Evolutionary conservation across 441 rosid species (phyloP).

Genomic region (Manihot esculenta): DNA sequence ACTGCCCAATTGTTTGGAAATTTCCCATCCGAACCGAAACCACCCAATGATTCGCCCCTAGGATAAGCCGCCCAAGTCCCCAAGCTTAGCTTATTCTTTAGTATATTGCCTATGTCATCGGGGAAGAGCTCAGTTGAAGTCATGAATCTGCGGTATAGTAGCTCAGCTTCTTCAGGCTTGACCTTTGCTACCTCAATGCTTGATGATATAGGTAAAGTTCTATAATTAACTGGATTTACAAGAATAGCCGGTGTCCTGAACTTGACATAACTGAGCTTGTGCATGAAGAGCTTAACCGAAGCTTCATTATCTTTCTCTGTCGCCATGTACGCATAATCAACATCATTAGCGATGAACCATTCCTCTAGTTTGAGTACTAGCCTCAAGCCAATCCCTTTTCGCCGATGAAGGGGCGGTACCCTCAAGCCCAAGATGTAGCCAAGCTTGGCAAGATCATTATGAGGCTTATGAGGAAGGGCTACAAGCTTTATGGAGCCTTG

Average conservation of each 20-base stretch:
- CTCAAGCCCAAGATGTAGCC: constrained; percentile 71
- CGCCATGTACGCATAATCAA: constrained; percentile 72
- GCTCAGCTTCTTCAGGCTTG: constrained; percentile 50
- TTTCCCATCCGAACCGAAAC: constrained; percentile 19
- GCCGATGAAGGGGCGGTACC: constrained; percentile 50
- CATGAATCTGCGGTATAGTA: constrained; percentile 52
- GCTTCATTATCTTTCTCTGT: constrained; percentile 68
- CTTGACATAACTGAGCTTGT: constrained; percentile 48
- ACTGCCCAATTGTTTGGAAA: constrained; percentile 61
- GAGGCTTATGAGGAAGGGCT: constrained; percentile 36
- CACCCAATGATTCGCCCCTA: constrained; percentile 30
- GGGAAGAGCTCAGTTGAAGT: constrained; percentile 64
- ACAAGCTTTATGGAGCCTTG: constrained; percentile 76
- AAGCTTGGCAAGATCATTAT: constrained; percentile 42
- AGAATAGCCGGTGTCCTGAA: constrained; percentile 63
- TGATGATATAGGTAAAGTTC: constrained; percentile 30
- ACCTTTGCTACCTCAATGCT: constrained; percentile 45
- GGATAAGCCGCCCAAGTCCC: constrained; percentile 78
- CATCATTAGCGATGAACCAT: constrained; percentile 57
- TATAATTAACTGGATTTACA: constrained; percentile 54
- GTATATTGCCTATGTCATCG: constrained; percentile 49
- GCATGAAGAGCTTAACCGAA: constrained; percentile 53
- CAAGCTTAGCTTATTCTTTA: constrained; percentile 55
- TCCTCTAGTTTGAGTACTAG: constrained; percentile 59
- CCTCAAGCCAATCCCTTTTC: constrained; percentile 53